A percentile compares a stretch with the other conserved stretches of the same genome.
phyloP scores from a whole-genome alignment of 768 basidiomycete genomes.

The Lepiota venenata region DNA sequence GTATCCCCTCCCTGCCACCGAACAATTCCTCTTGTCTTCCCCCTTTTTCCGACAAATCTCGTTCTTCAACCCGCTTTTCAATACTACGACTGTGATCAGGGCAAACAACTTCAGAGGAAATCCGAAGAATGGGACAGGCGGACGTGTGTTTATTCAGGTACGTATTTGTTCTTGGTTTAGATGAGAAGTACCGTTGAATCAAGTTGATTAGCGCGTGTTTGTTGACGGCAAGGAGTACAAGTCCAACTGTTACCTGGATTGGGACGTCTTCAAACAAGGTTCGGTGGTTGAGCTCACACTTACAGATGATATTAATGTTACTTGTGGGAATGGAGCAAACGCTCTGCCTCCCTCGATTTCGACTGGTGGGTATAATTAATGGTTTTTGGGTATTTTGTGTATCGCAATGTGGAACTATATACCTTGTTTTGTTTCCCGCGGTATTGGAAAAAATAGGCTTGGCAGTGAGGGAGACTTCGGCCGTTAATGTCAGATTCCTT shows the following conservation, averaged over 20 bases:
- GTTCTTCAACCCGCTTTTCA: slow-evolving; percentile 57
- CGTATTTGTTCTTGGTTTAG: slow-evolving; percentile 1
- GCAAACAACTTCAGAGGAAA: slow-evolving; percentile 50
- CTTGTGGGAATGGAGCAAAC: slow-evolving; percentile 42
- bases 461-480: too few species aligned
- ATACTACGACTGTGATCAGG: slow-evolving; percentile 53
- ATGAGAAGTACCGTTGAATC: neutral
- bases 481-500: too few species aligned
- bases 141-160: slow-evolving; percentile 57
- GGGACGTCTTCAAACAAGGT: slow-evolving; percentile 57
- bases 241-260: slow-evolving; percentile 63
- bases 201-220: slow-evolving; percentile 42
- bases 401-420: neutral
- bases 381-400: neutral
- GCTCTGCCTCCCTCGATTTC: slow-evolving; percentile 61
- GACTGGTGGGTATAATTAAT: slow-evolving; percentile 54
- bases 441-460: too few species aligned
- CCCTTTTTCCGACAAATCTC: slow-evolving; percentile 60
- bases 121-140: slow-evolving; percentile 46
- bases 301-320: slow-evolving; percentile 47
- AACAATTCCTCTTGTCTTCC: slow-evolving; percentile 56
- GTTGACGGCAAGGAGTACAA: slow-evolving; percentile 56
- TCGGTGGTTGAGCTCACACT: slow-evolving; percentile 53
- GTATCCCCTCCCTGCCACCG: slow-evolving; percentile 62
- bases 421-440: too few species aligned